Base-by-base conservation (phyloP, 164 flowering plant species). In the Aristolochia contorta region DNA sequence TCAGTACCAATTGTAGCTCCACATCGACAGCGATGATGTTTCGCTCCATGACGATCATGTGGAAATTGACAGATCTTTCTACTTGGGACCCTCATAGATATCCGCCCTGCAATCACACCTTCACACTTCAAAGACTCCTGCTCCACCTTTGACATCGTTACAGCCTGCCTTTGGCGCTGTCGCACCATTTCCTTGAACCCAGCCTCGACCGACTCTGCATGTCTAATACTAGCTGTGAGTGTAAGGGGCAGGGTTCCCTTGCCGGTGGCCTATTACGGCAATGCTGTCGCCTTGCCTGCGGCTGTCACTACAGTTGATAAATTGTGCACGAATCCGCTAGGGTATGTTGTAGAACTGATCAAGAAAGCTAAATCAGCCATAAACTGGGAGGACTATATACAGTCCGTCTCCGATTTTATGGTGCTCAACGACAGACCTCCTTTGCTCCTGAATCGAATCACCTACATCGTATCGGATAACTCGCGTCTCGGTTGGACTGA, bases 101-200 rank as follows among this genome's bases (percentile, higher is more conserved):
- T 8, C 48, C 0, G 64, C 66, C 24, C 53, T 76, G 0, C 51
- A 72, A 0, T 5, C 46, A 14, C 65, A 37, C n/a, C 21, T 76
- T n/a, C 66, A 0, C 47, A 58, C 37, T 58, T 69, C 37, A 59
- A 64, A 18, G 12, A 20, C 60, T 1, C 21, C 60, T 12, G 65
- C 3, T 48, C 75, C 33, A 47, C 47, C 15, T 73, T 73, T 32
- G 79, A 71, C 12, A 12, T 76, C 13, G 57, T 77, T 15, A 59
- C 70, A 15, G 75, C 77, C 16, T 68, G 65, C 63, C 46, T 77
- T 2, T 77, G 80, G 80, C 52, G 70, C 18, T 73, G 75, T 56
- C 75, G 77, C 27, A 73, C 77, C 2, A 54, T 51, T 4, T 74
- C 80, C 4, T 33, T 77, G 15, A 15, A 48, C 0, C 48, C 61